Evolutionary conservation across 179 eudicot genomes (phyloP), one percentile per base, ranked within the genome.

Genomic region (Silene coronaria): DNA sequence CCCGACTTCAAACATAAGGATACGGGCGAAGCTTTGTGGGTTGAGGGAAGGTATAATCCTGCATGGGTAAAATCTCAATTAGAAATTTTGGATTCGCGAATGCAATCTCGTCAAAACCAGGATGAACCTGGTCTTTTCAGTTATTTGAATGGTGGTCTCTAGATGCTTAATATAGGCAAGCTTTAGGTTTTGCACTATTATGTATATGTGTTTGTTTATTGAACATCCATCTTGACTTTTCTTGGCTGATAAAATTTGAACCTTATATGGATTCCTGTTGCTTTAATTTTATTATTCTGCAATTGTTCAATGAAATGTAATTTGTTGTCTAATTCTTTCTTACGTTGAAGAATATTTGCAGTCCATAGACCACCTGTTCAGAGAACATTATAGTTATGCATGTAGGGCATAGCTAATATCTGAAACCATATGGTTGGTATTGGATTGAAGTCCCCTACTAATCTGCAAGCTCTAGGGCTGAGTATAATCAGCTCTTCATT

Each of bases 1-100:
- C 99, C 97, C 45, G 99, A 95, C 82, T 95, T 95, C 84, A 92
- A 95, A 94, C 97, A 95, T 89, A 95, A 95, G 80, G 95, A 90
- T 79, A 90, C 97, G 0, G 91, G 97, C 12, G 99, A 95, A 83
- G 93, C 93, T 72, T 76, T 95, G 78, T 92, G 99, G 99, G 75
- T 95, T 6, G 92, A 89, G 73, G 86, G 88, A 75, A 86, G 86
- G 80, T 77, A 84, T 66, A 91, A 86, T 82, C 98, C 98, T 27
- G 79, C 90, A 38, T 94, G 97, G 97, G 97, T 94, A 80, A 88
- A 87, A 86, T 86, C 97, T 32, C 96, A 92, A 74, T 78, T 95
- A 71, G 87, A 86, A 64, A 76, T 86, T 70, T 83, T 94, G 80
- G 96, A 92, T 82, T 78, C 94, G 34, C 89, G 80, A 78, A 87